phyloP scores from a whole-genome alignment of 2,329 filamentous ascomycete genomes.

The Apiospora arundinis region DNA sequence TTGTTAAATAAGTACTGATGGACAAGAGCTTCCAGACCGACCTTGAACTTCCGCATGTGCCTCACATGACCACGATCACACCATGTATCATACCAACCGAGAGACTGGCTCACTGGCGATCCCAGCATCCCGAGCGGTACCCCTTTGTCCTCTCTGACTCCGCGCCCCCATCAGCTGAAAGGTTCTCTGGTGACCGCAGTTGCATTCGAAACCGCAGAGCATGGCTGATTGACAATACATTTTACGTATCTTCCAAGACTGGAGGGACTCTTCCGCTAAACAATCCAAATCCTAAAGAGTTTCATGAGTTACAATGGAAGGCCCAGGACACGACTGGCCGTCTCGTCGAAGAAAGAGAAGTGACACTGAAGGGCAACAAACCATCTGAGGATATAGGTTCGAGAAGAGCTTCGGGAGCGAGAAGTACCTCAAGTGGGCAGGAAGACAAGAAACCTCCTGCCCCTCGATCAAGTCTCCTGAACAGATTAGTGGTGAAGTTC shows the following conservation, averaged over 20 bases:
- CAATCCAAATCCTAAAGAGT: slow-evolving; percentile 45
- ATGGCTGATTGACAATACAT: slow-evolving; percentile 52
- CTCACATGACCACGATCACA: slow-evolving; percentile 53
- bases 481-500: slow-evolving; percentile 31
- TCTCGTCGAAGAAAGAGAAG: slow-evolving; percentile 43
- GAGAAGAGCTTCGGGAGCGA: slow-evolving; percentile 30
- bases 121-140: slow-evolving; percentile 45
- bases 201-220: slow-evolving; percentile 47
- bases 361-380: slow-evolving; percentile 32
- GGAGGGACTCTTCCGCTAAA: slow-evolving; percentile 46
- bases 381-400: slow-evolving; percentile 29
- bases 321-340: slow-evolving; percentile 38
- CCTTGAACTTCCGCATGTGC: slow-evolving; percentile 53
- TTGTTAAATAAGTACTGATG: background rate
- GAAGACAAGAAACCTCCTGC: slow-evolving; percentile 32
- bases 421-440: slow-evolving; percentile 27
- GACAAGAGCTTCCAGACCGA: slow-evolving; percentile 40
- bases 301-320: slow-evolving; percentile 50
- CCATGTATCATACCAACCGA: slow-evolving; percentile 48
- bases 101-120: slow-evolving; percentile 45
- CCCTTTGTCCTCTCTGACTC: slow-evolving; percentile 49
- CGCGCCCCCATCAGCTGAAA: slow-evolving; percentile 35
- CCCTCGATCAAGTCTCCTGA: slow-evolving; percentile 32
- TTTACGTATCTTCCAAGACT: slow-evolving; percentile 47
- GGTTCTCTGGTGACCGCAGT: slow-evolving; percentile 37